phyloP scores from a whole-genome alignment of 2,329 filamentous ascomycete genomes.

The Penicillium psychrosexuale region DNA sequence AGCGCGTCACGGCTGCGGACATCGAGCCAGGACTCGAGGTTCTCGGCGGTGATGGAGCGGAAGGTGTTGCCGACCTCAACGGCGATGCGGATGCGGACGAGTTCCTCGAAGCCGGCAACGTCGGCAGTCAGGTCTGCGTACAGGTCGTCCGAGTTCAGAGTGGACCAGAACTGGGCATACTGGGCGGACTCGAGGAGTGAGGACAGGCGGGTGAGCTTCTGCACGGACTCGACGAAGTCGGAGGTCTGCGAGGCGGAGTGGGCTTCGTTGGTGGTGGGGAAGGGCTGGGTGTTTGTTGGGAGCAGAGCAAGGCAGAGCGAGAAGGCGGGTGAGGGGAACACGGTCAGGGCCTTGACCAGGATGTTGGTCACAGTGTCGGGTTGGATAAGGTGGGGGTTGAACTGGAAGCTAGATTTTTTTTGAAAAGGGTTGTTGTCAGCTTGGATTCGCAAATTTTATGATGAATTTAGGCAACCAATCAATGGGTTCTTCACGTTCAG shows the following conservation, averaged over 20 bases:
- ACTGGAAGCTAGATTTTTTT: slow-evolving; percentile 73
- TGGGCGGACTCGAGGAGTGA: slow-evolving; percentile 84
- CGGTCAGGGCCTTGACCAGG: slow-evolving; percentile 94
- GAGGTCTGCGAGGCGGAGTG: slow-evolving; percentile 39
- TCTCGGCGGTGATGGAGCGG: slow-evolving; percentile 65
- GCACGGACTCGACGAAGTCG: slow-evolving; percentile 77
- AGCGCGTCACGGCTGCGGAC: slow-evolving; percentile 62
- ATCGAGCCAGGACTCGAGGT: slow-evolving; percentile 74
- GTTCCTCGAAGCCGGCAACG: slow-evolving; percentile 90
- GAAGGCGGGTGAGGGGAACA: slow-evolving; percentile 96
- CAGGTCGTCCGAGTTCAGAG: slow-evolving; percentile 87
- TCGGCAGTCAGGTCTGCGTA: slow-evolving; percentile 95
- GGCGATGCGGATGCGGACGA: slow-evolving; percentile 86
- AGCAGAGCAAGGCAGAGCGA: slow-evolving; percentile 90
- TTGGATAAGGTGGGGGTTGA: slow-evolving; percentile 96
- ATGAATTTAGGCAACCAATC: slow-evolving; percentile 9
- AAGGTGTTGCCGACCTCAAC: slow-evolving; percentile 78
- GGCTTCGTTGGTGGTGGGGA: slow-evolving; percentile 51
- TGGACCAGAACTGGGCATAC: slow-evolving; percentile 90
- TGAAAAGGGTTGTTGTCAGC: slow-evolving; percentile 9
- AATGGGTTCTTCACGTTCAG: slow-evolving; percentile 53
- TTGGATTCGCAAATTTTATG: neutral
- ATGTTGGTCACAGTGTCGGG: slow-evolving; percentile 98
- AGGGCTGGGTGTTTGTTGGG: slow-evolving; percentile 72
- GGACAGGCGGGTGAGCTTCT: slow-evolving; percentile 81